Conservation (phyloP, 371 early-diverging fungal species). For the Mortierella sp. region DNA sequence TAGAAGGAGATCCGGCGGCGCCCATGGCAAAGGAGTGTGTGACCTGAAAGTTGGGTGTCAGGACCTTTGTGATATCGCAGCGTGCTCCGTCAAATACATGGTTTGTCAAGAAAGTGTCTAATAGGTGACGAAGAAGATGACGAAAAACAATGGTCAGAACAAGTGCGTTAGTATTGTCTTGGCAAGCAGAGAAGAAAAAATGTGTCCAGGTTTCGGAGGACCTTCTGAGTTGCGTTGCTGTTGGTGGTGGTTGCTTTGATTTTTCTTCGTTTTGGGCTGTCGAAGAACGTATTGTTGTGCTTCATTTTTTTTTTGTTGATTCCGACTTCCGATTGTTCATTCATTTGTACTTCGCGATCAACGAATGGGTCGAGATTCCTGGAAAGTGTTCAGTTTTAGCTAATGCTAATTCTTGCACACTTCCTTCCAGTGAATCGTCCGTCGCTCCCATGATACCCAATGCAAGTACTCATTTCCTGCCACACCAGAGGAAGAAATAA, state of each 20-base stretch:
- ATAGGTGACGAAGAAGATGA: background rate
- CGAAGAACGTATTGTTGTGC: background rate
- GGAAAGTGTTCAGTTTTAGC: background rate
- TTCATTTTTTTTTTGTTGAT: background rate
- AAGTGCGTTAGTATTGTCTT: background rate
- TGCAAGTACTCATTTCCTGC: too few relatives aligned
- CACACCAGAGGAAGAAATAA: too few relatives aligned
- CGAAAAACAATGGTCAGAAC: background rate
- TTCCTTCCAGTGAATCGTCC: too few relatives aligned
- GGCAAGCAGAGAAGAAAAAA: background rate
- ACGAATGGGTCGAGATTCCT: background rate
- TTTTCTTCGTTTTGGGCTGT: background rate
- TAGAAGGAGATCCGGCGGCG: slow-evolving; percentile 84
- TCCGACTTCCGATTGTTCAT: background rate
- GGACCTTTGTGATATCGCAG: slow-evolving; percentile 91
- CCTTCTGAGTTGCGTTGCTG: background rate
- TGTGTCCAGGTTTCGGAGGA: background rate
- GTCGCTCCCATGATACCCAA: too few relatives aligned
- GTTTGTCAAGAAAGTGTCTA: slow-evolving; percentile 85
- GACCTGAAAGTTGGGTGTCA: slow-evolving; percentile 95
- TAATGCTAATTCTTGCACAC: background rate
- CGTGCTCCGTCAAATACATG: slow-evolving; percentile 96
- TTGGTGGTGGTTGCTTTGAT: background rate
- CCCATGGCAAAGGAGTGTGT: slow-evolving; percentile 94
- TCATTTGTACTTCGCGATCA: background rate